Evolutionary conservation across 495 filamentous ascomycete species (phyloP).

Genomic region (Aspergillus campestris): DNA sequence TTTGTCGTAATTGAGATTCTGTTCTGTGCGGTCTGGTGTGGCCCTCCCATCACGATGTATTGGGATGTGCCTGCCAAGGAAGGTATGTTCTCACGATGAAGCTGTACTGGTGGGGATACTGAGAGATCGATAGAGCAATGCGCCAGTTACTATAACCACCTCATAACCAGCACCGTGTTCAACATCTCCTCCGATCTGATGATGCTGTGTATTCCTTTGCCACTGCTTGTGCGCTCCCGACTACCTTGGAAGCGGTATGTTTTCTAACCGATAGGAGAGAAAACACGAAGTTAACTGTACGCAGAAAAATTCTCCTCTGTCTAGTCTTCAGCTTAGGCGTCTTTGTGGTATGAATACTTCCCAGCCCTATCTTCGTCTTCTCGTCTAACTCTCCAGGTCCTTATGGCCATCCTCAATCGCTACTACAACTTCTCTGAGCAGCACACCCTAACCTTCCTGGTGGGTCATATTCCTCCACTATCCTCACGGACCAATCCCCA

Average conservation of each 20-base stretch:
- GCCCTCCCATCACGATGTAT: constrained; percentile 39
- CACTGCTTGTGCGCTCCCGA: constrained; percentile 37
- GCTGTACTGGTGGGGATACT: background rate
- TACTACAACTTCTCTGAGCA: background rate
- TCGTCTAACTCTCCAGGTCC: background rate
- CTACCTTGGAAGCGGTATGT: constrained; percentile 8
- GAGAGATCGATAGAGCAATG: background rate
- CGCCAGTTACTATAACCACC: constrained; percentile 25
- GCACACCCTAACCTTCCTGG: background rate
- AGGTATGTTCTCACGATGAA: background rate
- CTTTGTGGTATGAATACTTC: background rate
- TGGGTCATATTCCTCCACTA: background rate
- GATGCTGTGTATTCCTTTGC: constrained; percentile 46
- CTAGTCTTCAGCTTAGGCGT: background rate
- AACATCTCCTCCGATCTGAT: constrained; percentile 48
- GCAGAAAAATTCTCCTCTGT: background rate
- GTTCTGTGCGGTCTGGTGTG: constrained; percentile 48
- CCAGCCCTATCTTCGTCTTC: background rate
- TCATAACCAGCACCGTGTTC: constrained; percentile 47
- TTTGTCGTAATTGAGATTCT: constrained; percentile 44
- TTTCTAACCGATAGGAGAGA: background rate
- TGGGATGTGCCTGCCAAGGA: constrained; percentile 28
- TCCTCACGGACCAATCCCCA: background rate
- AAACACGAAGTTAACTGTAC: background rate
- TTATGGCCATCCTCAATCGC: background rate